phyloP scores from a whole-genome alignment of 495 filamentous ascomycete genomes.

The Trichoderma asperelloides region DNA sequence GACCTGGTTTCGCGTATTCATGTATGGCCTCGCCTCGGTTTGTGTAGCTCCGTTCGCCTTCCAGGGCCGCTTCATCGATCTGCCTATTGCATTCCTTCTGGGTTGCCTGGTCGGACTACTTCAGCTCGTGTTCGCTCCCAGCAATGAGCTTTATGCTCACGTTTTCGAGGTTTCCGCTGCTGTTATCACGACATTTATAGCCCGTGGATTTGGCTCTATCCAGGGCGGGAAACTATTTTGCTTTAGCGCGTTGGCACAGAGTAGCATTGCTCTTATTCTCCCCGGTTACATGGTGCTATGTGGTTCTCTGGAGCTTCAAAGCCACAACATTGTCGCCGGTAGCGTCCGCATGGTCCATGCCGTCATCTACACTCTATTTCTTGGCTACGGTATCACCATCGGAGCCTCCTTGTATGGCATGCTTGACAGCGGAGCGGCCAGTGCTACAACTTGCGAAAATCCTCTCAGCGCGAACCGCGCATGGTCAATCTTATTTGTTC shows the following conservation, averaged over 20 bases:
- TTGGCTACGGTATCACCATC: constrained; percentile 95
- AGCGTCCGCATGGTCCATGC: constrained; percentile 94
- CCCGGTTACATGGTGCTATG: constrained; percentile 65
- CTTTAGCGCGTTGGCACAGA: constrained; percentile 87
- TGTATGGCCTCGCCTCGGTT: constrained; percentile 80
- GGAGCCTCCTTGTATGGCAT: constrained; percentile 85
- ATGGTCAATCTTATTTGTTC: constrained; percentile 67
- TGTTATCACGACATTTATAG: constrained; percentile 80
- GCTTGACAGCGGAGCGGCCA: constrained; percentile 65
- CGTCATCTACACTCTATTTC: constrained; percentile 88
- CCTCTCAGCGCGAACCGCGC: constrained; percentile 43
- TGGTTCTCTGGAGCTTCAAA: constrained; percentile 81
- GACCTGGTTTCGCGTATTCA: constrained; percentile 61
- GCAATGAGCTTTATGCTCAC: constrained; percentile 73
- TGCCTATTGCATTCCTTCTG: constrained; percentile 79
- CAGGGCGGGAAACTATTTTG: constrained; percentile 65
- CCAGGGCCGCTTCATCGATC: constrained; percentile 73
- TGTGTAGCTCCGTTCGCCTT: constrained; percentile 85
- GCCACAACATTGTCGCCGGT: constrained; percentile 74
- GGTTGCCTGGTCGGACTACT: constrained; percentile 75
- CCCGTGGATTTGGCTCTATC: constrained; percentile 81
- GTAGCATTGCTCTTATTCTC: constrained; percentile 83
- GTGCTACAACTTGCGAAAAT: constrained; percentile 58
- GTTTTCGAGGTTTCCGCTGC: constrained; percentile 88
- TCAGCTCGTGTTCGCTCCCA: constrained; percentile 71